phyloP scores from a whole-genome alignment of 2,329 filamentous ascomycete genomes.

The Colletotrichum simmondsii region DNA sequence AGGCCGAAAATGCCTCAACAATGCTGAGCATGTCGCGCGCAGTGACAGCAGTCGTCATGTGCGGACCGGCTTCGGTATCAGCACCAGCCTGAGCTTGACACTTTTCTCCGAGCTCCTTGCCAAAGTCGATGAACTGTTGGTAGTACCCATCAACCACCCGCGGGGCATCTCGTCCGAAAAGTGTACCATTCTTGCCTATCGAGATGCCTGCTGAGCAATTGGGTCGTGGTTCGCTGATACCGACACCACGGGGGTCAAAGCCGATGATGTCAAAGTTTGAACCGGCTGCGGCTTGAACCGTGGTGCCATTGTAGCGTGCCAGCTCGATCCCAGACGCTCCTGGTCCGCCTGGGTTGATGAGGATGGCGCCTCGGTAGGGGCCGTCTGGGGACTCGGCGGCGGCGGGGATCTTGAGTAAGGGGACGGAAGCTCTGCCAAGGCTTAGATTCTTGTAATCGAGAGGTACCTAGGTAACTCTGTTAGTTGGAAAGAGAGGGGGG shows the following conservation, averaged over 20 bases:
- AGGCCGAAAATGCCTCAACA: slow-evolving; percentile 43
- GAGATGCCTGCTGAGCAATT: slow-evolving; percentile 46
- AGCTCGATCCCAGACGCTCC: slow-evolving; percentile 51
- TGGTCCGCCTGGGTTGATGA: slow-evolving; percentile 58
- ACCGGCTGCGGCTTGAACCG: slow-evolving; percentile 35
- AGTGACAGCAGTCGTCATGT: slow-evolving; percentile 49
- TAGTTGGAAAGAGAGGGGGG: not conserved
- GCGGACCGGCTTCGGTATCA: slow-evolving; percentile 34
- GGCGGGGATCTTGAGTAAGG: slow-evolving; percentile 51
- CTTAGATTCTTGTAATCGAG: slow-evolving; percentile 48
- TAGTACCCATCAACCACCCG: slow-evolving; percentile 2
- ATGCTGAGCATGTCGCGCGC: slow-evolving; percentile 57
- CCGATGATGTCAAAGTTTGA: slow-evolving; percentile 52
- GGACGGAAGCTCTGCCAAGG: slow-evolving; percentile 45
- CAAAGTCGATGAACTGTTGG: not conserved
- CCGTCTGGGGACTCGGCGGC: slow-evolving; percentile 46
- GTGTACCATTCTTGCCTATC: not conserved
- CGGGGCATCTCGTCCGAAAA: not conserved
- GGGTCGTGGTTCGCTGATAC: slow-evolving; percentile 46
- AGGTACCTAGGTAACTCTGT: slow-evolving; percentile 44
- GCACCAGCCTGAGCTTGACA: not conserved
- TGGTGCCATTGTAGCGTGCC: slow-evolving; percentile 40
- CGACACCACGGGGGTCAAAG: slow-evolving; percentile 57
- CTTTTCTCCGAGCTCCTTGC: not conserved
- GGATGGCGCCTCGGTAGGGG: slow-evolving; percentile 52